Conservation (phyloP, 345 rosid genomes). For the Syzygium grande region DNA sequence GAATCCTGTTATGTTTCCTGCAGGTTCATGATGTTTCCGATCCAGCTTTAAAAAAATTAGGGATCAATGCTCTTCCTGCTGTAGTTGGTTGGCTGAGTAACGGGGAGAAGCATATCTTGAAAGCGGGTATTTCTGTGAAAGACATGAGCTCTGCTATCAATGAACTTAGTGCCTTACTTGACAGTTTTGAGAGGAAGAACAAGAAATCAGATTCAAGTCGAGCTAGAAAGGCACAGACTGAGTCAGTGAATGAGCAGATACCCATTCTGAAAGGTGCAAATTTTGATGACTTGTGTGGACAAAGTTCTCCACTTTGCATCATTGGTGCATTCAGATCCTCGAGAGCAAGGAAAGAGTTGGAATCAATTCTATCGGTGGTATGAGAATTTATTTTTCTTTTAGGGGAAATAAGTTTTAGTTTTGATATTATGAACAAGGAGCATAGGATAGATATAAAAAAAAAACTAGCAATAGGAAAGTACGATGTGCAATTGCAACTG, state of each 20-base stretch:
- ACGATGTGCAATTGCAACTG: background rate
- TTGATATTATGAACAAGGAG: background rate
- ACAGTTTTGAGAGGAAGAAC: constrained; percentile 64
- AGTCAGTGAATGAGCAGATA: constrained; percentile 24
- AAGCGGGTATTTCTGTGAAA: constrained; percentile 66
- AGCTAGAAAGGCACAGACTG: constrained; percentile 26
- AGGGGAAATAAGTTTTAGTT: background rate
- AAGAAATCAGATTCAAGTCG: constrained; percentile 47
- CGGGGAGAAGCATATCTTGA: constrained; percentile 65
- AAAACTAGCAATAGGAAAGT: background rate
- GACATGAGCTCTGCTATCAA: constrained; percentile 58
- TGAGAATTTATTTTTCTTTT: constrained; percentile 3
- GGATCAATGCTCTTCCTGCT: constrained; percentile 75
- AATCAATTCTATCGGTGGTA: constrained; percentile 49
- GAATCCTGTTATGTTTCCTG: constrained; percentile 1
- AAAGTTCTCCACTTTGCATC: constrained; percentile 62
- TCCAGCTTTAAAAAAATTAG: constrained; percentile 40
- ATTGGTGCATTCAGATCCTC: constrained; percentile 74
- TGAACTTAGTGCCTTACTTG: constrained; percentile 56
- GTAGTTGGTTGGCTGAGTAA: constrained; percentile 80
- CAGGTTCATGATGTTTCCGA: constrained; percentile 67
- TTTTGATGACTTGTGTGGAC: constrained; percentile 61
- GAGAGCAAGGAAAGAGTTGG: constrained; percentile 50
- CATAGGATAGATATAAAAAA: background rate
- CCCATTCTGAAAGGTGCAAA: constrained; percentile 43